These are phyloP conservation scores for Neurospora sp. DNA, from an alignment of 495 filamentous ascomycete species.

Conservation along the genomic window DNA sequence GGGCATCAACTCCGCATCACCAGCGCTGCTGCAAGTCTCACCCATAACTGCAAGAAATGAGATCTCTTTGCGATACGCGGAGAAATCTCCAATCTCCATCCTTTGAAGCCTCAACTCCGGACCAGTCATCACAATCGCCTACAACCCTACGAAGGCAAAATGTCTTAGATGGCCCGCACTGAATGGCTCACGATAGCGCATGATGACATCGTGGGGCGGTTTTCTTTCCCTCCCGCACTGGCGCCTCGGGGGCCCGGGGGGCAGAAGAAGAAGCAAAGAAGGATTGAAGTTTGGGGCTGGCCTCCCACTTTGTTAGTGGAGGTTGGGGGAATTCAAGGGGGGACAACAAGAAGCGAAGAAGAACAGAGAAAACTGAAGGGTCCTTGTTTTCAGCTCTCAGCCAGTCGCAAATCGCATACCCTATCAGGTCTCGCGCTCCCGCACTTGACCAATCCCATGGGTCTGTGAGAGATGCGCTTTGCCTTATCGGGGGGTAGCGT, in stretches of 20 bases:
- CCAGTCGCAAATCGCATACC: neutral
- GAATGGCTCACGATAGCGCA: neutral
- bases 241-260: neutral
- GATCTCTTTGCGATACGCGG: neutral
- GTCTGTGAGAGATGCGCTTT: neutral
- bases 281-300: neutral
- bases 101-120: neutral
- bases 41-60: neutral
- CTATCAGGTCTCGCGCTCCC: neutral
- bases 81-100: neutral
- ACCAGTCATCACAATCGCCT: neutral
- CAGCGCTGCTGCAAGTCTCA: neutral
- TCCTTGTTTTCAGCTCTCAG: neutral
- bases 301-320: neutral
- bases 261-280: neutral
- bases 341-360: too few species aligned
- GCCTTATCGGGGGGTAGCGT: neutral
- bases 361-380: neutral
- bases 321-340: neutral
- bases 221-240: neutral
- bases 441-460: neutral
- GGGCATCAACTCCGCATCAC: neutral
- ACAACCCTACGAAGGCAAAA: neutral
- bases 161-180: neutral
- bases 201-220: neutral